A percentile compares a stretch with the other conserved stretches of the same genome.
phyloP scores from a whole-genome alignment of 2,329 filamentous ascomycete species.

The Pseudogymnoascus sp. region DNA sequence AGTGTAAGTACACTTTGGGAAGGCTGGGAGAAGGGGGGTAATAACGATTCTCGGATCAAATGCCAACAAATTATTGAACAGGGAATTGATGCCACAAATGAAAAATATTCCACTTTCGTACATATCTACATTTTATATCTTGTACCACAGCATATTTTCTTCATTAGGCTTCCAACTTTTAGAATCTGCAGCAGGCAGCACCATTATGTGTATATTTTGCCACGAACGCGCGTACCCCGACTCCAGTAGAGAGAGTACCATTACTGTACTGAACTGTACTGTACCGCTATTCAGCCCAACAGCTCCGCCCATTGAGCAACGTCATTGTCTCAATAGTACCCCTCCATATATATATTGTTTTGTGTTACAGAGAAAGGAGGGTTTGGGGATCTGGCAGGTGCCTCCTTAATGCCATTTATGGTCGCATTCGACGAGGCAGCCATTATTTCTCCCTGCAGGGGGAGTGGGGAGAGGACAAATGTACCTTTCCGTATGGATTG shows the following conservation, averaged over 20 bases:
- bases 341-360: not conserved
- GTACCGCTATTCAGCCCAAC: not conserved
- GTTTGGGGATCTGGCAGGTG: not conserved
- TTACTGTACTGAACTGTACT: not conserved
- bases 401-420: not conserved
- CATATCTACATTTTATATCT: slow-evolving; percentile 2
- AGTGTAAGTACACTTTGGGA: not conserved
- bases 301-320: not conserved
- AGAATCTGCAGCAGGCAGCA: not conserved
- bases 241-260: not conserved
- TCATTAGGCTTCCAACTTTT: not conserved
- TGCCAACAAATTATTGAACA: slow-evolving; percentile 2
- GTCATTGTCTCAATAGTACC: not conserved
- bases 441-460: not conserved
- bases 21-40: slow-evolving; percentile 1
- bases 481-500: not conserved
- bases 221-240: slow-evolving; percentile 6
- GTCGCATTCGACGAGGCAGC: not conserved
- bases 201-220: not conserved
- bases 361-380: not conserved
- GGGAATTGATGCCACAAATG: not conserved
- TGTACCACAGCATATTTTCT: not conserved
- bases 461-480: not conserved
- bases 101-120: not conserved
- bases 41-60: not conserved